Evolutionary conservation across 2,329 filamentous ascomycete genomes (phyloP), one percentile per base, ranked within the genome.

Genomic region (Colletotrichum sp.): DNA sequence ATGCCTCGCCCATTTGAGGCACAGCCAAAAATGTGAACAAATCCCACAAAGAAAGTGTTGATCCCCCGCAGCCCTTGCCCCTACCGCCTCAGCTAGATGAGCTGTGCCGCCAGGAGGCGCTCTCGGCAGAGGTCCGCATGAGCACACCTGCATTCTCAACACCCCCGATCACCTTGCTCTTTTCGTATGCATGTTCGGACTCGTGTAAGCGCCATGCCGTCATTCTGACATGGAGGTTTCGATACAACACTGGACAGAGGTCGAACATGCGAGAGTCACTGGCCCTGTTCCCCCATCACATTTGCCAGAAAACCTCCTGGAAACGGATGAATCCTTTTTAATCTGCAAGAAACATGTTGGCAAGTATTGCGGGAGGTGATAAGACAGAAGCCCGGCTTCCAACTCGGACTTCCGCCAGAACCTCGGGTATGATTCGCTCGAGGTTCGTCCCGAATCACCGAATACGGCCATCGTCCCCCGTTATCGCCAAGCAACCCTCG

Each of bases 371-470:
- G 10, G 15, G 16, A 26, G 24, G 57, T 30, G 28, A 10, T 10
- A 21, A 32, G 16, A 30, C n/a, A 21, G 5, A 49, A 59, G 15
- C 12, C 13, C 57, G 57, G 57, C 18, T 13, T 62, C 7, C 9
- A 6, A 18, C 26, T 69, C 57, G 64, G 64, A 73, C 32, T 59
- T 69, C 63, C 57, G 59, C 49, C 21, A 49, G 21, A 36, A 60
- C 57, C 70, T 76, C 73, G 74, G 70, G 44, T 9, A 30, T 36
- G 30, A 62, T 63, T 76, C 74, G 74, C 70, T 55, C 15, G 8
- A 64, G 70, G 70, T 28, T 52, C 24, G n/a, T 60, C 74, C 70
- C 74, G 64, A 74, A 73, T 52, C 21, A 44, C 74, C 70, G 70
- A 69, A 60, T 44, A 8, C 57, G 32, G 63, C 24, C 39, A 64